phyloP scores from a whole-genome alignment of 2,329 filamentous ascomycete species.

The Paraphaeosphaeria minitans region DNA sequence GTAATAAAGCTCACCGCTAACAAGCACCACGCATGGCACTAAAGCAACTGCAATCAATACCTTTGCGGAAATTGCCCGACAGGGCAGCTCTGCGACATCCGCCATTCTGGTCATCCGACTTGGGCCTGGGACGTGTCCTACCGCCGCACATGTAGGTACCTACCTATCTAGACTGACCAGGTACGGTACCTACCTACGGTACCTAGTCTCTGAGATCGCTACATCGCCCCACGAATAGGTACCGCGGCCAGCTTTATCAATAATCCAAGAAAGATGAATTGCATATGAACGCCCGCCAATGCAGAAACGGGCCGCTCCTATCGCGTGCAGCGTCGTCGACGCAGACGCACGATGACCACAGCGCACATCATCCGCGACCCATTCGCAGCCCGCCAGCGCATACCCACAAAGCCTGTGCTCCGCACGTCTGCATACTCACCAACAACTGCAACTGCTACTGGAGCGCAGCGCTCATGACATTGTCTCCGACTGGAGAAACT shows the following conservation, averaged over 20 bases:
- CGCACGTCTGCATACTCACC: not conserved
- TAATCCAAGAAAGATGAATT: not conserved
- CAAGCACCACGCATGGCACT: not conserved
- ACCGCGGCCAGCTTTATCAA: not conserved
- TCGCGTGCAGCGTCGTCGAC: not conserved
- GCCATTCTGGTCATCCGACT: not conserved
- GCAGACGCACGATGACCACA: slow-evolving; percentile 18
- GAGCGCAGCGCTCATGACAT: not conserved
- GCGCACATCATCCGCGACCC: slow-evolving; percentile 10
- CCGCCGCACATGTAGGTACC: no score
- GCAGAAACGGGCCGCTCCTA: not conserved
- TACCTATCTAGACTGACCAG: no score
- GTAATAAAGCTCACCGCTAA: slow-evolving; percentile 4
- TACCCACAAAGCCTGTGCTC: not conserved
- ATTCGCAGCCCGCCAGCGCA: slow-evolving; percentile 17
- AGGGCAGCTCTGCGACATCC: not conserved
- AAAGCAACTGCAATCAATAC: not conserved
- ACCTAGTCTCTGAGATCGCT: not conserved
- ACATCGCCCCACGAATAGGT: not conserved
- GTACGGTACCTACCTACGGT: no score
- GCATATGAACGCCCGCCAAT: not conserved
- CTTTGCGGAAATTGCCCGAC: not conserved
- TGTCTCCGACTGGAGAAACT: not conserved
- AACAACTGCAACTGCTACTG: slow-evolving; percentile 1
- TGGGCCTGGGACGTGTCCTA: not conserved